Percentiles rank a stretch among this genome's conserved stretches.
phyloP scores from a whole-genome alignment of 768 basidiomycete species.

The Boletus subcaerulescens region DNA sequence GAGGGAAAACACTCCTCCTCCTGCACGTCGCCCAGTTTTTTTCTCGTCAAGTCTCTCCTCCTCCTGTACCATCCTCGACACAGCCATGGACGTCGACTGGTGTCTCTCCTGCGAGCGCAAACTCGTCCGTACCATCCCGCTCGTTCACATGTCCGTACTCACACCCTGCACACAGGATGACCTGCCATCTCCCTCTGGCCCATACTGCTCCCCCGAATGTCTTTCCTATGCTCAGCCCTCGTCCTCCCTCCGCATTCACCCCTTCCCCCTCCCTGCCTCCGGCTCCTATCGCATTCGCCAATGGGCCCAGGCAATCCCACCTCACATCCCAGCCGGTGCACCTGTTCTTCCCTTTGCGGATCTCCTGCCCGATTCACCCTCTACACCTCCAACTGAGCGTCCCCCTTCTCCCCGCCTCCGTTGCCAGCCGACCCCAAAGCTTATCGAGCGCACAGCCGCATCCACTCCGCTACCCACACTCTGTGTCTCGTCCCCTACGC shows the following conservation, averaged over 20 bases:
- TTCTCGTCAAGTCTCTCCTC: background rate
- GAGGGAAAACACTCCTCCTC: background rate
- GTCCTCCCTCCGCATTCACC: slow-evolving; percentile 13
- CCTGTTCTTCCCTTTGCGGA: slow-evolving; percentile 29
- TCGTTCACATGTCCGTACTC: background rate
- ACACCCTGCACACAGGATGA: slow-evolving; percentile 18
- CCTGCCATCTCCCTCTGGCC: slow-evolving; percentile 29
- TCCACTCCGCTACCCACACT: slow-evolving; percentile 43
- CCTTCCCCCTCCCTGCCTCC: background rate
- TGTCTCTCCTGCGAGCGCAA: slow-evolving; percentile 64
- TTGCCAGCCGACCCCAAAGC: slow-evolving; percentile 31
- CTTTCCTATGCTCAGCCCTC: slow-evolving; percentile 38
- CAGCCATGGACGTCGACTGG: slow-evolving; percentile 64
- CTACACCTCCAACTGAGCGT: slow-evolving; percentile 4
- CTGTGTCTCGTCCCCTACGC: slow-evolving; percentile 44
- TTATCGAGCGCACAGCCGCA: slow-evolving; percentile 33
- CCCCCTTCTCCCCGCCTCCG: slow-evolving; percentile 23
- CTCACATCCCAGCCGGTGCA: slow-evolving; percentile 31
- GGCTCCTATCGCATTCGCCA: slow-evolving; percentile 21
- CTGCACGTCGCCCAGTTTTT: slow-evolving; percentile 21
- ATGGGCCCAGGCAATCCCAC: slow-evolving; percentile 33
- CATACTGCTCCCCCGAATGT: slow-evolving; percentile 57
- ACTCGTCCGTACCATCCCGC: slow-evolving; percentile 40
- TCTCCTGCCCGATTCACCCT: background rate
- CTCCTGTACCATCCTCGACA: background rate